Percentiles rank a stretch among this genome's conserved stretches.
Conservation (phyloP, 2,329 filamentous ascomycete genomes). For the Chrysoporthe deuterocubensis region DNA sequence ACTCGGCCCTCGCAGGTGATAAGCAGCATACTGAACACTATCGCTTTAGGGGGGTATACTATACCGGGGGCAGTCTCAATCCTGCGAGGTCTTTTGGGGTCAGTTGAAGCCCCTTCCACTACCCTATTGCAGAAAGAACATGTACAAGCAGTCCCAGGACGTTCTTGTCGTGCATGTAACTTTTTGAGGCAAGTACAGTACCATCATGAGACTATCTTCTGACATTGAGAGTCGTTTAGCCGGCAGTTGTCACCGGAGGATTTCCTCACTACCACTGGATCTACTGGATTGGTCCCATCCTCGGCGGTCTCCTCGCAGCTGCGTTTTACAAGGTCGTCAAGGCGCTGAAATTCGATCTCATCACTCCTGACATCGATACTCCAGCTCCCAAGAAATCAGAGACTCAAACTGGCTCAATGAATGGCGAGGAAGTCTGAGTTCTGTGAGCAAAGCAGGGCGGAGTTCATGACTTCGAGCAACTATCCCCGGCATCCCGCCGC, state of each 20-base stretch:
- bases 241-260: constrained; percentile 45
- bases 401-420: not conserved
- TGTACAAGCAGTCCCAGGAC: not conserved
- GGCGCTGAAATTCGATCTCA: constrained; percentile 54
- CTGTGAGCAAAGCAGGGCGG: not conserved
- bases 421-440: constrained; percentile 10
- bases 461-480: no score
- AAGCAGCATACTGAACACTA: not conserved
- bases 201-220: not conserved
- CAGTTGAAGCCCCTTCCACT: not conserved
- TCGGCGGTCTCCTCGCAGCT: constrained; percentile 54
- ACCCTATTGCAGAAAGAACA: not conserved
- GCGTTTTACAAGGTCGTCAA: constrained; percentile 56
- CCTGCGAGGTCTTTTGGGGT: constrained; percentile 55
- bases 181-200: no score
- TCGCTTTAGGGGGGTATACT: constrained; percentile 44
- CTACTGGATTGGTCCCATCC: constrained; percentile 57
- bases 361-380: constrained; percentile 35
- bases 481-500: not conserved
- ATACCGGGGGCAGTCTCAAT: constrained; percentile 54
- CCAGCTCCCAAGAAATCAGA: constrained; percentile 16
- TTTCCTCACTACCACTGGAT: constrained; percentile 57
- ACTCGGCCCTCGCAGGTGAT: not conserved
- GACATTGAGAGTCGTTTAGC: constrained; percentile 29
- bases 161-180: not conserved